Evolutionary conservation across 225 moss, liverwort and hornwort genomes (phyloP).

Genomic region (Bryoerythrophyllum caledonicum): DNA sequence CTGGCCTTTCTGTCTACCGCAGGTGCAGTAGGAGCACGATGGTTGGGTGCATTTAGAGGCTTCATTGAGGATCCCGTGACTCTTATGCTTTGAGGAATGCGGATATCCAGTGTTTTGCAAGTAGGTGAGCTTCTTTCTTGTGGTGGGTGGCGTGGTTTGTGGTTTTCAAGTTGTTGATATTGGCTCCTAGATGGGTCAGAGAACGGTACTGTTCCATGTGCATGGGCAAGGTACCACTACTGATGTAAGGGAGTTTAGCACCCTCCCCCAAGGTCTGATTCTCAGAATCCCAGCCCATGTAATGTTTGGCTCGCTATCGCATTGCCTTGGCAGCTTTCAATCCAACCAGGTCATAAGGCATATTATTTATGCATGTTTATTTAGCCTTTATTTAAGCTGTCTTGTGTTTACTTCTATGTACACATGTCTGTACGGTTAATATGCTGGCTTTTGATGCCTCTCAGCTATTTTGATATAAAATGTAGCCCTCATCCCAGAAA

Average conservation of each 20-base stretch:
- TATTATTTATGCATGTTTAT: neutral
- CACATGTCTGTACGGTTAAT: too few relatives aligned
- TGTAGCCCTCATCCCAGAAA: neutral
- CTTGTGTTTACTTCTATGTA: neutral
- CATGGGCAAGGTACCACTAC: conserved; percentile 14
- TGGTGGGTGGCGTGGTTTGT: conserved; percentile 11
- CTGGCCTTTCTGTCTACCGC: conserved; percentile 9
- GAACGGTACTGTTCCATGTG: neutral
- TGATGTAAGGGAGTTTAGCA: neutral
- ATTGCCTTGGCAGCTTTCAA: conserved; percentile 9
- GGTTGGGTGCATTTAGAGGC: conserved; percentile 73
- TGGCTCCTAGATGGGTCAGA: conserved; percentile 6
- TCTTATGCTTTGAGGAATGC: conserved; percentile 46
- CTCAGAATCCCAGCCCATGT: conserved; percentile 5
- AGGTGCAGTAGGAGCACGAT: conserved; percentile 81
- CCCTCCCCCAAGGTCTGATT: conserved; percentile 5
- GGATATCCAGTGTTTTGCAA: conserved; percentile 19
- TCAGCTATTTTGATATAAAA: too few relatives aligned
- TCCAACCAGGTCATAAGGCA: neutral
- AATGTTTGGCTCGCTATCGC: neutral
- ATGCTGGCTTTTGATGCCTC: neutral
- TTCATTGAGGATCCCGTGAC: conserved; percentile 74
- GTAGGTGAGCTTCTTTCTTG: conserved; percentile 4
- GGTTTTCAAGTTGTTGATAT: conserved; percentile 5
- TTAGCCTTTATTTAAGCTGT: neutral